Evolutionary conservation across 805 yeast genomes (phyloP), one percentile per base, ranked within the genome.

Genomic region (Metschnikowia reukaufii): DNA sequence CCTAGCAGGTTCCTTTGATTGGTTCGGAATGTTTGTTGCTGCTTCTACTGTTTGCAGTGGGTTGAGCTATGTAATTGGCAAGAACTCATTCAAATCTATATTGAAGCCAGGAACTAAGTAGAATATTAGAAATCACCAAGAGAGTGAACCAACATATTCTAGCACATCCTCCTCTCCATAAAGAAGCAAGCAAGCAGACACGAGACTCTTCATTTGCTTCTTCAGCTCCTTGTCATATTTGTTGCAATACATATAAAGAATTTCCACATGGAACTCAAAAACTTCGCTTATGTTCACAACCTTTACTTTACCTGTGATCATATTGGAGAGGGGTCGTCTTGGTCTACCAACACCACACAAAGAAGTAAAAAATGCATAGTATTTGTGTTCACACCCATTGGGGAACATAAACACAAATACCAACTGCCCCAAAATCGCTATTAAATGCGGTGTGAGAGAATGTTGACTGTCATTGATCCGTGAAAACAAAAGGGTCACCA

Each of bases 41-140:
- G 50, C 76, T 2, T 88, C 97, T 0, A 91, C 97, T 0, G 60
- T 86, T 0, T 60, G 80, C 50, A 87, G 96, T 62, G 97, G 96
- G 0, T 65, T 83, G 30, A 83, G 90, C 8, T 91, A 91, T 65
- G 73, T 86, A 4, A 78, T 86, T 56, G 77, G 84, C 40, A 84
- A 77, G 50, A 75, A 78, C 44, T 92, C 96, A 0, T 83, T 88
- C 42, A 83, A 76, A 64, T 36, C 54, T 12, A 29, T 51, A 6
- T 8, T 32, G 20, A 34, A 27, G 41, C 31, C 49, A 27, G 33
- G 35, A n/a, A 6, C 27, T 3, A 38, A 29, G 30, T 41, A n/a
- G n/a, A 13, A 18, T 6, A 13, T 16, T 9, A 5, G 16, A 6
- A 10, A 13, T 45, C 37, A 47, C 57, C 54, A 53, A 12, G 29